Evolutionary conservation across 129 eudicot species (phyloP).

Genomic region (Ambrosia trifida): DNA sequence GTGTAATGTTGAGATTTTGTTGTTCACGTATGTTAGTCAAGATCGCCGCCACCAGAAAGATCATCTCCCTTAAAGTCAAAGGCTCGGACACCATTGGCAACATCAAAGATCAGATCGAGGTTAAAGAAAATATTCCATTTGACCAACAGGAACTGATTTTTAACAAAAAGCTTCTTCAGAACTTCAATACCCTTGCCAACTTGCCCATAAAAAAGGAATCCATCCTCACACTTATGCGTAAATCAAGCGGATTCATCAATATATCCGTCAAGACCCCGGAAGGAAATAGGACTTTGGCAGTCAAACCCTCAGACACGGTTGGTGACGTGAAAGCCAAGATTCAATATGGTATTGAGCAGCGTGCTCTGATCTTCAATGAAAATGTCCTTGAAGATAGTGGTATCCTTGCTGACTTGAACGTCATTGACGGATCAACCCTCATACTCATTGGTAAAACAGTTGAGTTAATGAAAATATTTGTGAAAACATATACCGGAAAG

Average conservation of each 20-base stretch:
- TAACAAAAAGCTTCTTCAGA: background rate
- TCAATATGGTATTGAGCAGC: background rate
- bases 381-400: constrained; percentile 6
- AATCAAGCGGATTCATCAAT: background rate
- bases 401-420: constrained; percentile 20
- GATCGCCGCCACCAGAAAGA: background rate
- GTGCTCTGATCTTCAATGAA: background rate
- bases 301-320: background rate
- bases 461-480: background rate
- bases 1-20: background rate
- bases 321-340: background rate
- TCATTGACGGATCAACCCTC: background rate
- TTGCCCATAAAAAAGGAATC: background rate
- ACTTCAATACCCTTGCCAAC: background rate
- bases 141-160: background rate
- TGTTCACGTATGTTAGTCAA: background rate
- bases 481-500: background rate
- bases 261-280: background rate
- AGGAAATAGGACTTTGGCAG: background rate
- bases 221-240: background rate
- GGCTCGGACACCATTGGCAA: background rate
- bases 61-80: background rate
- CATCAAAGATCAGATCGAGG: background rate
- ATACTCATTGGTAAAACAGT: background rate
- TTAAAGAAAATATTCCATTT: background rate